Conservation (phyloP, 116 monocot species). For the Papilionanthe hybrid region DNA sequence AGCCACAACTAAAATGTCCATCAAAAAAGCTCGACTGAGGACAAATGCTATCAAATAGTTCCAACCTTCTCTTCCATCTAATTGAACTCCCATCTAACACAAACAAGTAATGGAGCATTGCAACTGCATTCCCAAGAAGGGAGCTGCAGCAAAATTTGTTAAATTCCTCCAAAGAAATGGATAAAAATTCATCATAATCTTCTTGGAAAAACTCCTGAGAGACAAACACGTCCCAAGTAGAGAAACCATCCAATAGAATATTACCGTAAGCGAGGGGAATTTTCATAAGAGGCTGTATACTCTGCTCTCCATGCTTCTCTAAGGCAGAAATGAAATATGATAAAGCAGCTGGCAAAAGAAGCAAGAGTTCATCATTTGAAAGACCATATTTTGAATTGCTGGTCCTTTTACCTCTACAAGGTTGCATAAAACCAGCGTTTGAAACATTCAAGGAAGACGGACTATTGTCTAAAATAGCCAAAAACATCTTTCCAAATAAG, state of each 20-base stretch:
- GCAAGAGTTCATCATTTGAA: constrained; percentile 53
- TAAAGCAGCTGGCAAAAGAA: constrained; percentile 75
- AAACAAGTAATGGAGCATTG: constrained; percentile 52
- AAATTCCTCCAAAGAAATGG: constrained; percentile 30
- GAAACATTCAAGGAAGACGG: constrained; percentile 17
- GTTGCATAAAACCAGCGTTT: constrained; percentile 9
- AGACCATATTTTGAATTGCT: constrained; percentile 9
- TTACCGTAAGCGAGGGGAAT: constrained; percentile 50
- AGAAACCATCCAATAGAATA: constrained; percentile 58
- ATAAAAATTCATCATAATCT: constrained; percentile 30
- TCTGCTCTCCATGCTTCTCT: constrained; percentile 18
- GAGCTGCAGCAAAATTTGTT: constrained; percentile 36
- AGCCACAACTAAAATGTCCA: constrained; percentile 40
- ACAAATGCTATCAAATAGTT: constrained; percentile 61
- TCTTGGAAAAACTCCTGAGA: constrained; percentile 50
- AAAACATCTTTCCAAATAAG: constrained; percentile 59
- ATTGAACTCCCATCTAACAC: constrained; percentile 16
- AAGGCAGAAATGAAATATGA: constrained; percentile 33
- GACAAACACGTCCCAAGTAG: constrained; percentile 58
- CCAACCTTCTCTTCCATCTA: constrained; percentile 32
- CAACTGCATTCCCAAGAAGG: constrained; percentile 71
- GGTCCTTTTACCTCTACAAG: constrained; percentile 2
- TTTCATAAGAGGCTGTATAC: constrained; percentile 13
- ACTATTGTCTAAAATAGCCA: constrained; percentile 33
- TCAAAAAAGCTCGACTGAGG: constrained; percentile 23